These are phyloP conservation scores for Diaporthe aspalathi DNA, from an alignment of 2,329 filamentous ascomycete species.

Conservation along the genomic window DNA sequence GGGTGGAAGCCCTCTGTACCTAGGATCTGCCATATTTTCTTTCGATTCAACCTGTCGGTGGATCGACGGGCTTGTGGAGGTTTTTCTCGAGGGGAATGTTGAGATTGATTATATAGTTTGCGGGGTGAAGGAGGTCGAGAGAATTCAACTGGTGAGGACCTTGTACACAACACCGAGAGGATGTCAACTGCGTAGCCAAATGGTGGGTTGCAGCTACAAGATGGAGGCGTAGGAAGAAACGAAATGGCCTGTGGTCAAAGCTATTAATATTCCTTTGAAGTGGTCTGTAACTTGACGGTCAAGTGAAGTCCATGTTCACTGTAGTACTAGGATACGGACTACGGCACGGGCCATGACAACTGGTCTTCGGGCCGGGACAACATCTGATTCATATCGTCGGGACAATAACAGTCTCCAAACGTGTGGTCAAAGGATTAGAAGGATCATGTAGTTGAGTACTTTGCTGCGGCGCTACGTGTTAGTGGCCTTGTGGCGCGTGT, in stretches of 20 bases:
- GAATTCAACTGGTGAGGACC: too few species aligned
- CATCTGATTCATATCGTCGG: conserved; percentile 9
- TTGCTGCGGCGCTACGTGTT: neutral
- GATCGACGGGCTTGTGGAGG: neutral
- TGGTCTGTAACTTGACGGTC: neutral
- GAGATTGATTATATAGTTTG: neutral
- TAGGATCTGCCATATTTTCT: neutral
- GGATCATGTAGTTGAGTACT: conserved; percentile 1
- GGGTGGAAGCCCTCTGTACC: neutral
- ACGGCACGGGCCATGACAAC: neutral
- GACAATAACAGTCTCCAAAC: neutral
- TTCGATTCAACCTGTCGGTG: neutral
- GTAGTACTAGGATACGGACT: too few species aligned
- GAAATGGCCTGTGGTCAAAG: neutral
- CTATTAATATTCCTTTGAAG: neutral
- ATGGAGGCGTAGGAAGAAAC: neutral
- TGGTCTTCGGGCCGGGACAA: neutral
- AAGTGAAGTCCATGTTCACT: neutral
- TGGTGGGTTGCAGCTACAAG: neutral
- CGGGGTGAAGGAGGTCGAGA: neutral
- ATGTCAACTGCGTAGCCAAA: neutral
- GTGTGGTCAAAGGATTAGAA: conserved; percentile 15
- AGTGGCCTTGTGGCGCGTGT: neutral
- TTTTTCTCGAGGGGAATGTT: neutral
- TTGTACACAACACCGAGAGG: neutral